Evolutionary conservation across 805 yeast genomes (phyloP).

Genomic region (Saccharomyces paradoxus): DNA sequence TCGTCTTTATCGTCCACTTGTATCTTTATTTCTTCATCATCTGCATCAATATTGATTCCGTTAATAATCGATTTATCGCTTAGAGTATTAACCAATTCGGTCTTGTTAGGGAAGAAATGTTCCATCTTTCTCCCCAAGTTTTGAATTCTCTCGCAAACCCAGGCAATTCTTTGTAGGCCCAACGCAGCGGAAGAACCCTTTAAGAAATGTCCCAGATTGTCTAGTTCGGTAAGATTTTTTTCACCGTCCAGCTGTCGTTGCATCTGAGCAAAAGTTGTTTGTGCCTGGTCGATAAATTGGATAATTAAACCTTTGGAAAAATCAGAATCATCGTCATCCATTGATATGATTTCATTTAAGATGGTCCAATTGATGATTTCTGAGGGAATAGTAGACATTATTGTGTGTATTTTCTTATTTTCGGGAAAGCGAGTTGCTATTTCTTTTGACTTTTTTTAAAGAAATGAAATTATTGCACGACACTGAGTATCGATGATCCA

Average conservation of each 20-base stretch:
- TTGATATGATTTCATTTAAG: constrained; percentile 76
- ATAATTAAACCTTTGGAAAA: constrained; percentile 70
- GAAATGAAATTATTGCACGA: not conserved
- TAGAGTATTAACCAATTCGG: constrained; percentile 6
- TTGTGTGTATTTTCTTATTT: not conserved
- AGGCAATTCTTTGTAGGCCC: constrained; percentile 74
- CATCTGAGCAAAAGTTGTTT: constrained; percentile 67
- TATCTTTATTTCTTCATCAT: constrained; percentile 1
- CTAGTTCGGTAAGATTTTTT: constrained; percentile 47
- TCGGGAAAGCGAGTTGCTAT: not conserved
- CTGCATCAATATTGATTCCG: constrained; percentile 8
- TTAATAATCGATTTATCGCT: constrained; percentile 7
- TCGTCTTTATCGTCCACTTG: constrained; percentile 25
- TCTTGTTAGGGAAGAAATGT: constrained; percentile 13
- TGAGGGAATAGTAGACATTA: constrained; percentile 26
- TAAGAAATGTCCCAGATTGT: constrained; percentile 80
- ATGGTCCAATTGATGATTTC: constrained; percentile 84
- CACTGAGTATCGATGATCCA: not conserved
- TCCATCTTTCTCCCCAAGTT: constrained; percentile 57
- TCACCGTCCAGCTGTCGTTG: constrained; percentile 37
- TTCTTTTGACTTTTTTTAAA: not conserved
- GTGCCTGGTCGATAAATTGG: constrained; percentile 86
- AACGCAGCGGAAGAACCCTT: constrained; percentile 94
- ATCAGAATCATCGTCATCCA: constrained; percentile 96
- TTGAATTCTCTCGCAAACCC: constrained; percentile 88